Evolutionary conservation across 352 stramenopile species (phyloP), one percentile per base, ranked within the genome.

Genomic region (Phytophthora capsici): DNA sequence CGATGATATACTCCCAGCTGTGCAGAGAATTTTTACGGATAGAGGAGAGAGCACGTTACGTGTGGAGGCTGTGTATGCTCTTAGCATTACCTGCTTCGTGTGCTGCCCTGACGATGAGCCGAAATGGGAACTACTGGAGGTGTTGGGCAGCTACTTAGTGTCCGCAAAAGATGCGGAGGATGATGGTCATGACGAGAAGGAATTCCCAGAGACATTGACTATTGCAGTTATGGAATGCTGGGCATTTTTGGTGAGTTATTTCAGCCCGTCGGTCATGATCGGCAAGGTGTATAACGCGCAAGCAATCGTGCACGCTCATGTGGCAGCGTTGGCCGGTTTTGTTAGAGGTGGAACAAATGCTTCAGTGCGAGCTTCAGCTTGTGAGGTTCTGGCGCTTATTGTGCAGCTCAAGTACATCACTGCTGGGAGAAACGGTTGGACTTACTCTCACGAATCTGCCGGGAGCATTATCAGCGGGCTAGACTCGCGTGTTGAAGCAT

Each of bases 221-320:
- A 76, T 88, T 22, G 78, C 77, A 6, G 69, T 84, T 7, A 86
- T 89, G 51, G 80, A 89, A 55, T 89, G 82, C 66, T 90, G 82
- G 82, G 79, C 77, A 1, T 88, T 89, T 38, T 49, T 89, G 4
- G 61, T 85, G 17, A 86, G 73, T 26, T 69, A 45, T 6, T 89
- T 90, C 67, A 66, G 65, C 12, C 70, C 79, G 14, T 70, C 61
- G 16, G 57, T 71, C 23, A 73, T 89, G 28, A 74, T 88, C n/a
- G 25, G 59, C 6, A 80, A 82, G 57, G 62, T 90, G 25, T 78
- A 77, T 45, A 80, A 83, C n/a, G 65, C 54, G 5, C 68, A 84
- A 37, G 77, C 72, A 5, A 76, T 79, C 25, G 62, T 90, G 1
- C 78, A 71, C 38, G 71, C 80, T 13, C 82, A 90, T 59, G 73